These are phyloP conservation scores for Coemansia sp. DNA, from an alignment of 192 early-diverging fungal genomes.

Conservation along the genomic window DNA sequence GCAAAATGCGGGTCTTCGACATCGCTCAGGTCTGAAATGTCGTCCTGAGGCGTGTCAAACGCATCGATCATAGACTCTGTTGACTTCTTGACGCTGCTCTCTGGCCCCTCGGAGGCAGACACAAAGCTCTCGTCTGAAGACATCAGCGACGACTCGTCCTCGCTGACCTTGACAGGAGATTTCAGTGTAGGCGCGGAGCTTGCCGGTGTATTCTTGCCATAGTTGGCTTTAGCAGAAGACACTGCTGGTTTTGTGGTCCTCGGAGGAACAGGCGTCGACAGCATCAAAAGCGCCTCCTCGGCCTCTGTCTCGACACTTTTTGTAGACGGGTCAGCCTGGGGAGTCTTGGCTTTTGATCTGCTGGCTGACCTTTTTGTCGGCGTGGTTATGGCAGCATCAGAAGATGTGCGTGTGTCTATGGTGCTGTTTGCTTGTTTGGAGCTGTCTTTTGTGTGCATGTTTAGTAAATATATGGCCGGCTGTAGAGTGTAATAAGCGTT, in stretches of 20 bases:
- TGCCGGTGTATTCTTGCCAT: background rate
- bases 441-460: background rate
- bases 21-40: constrained; percentile 54
- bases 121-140: constrained; percentile 2
- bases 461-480: background rate
- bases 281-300: background rate
- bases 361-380: background rate
- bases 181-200: background rate
- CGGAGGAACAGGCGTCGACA: background rate
- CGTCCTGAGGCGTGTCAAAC: constrained; percentile 9
- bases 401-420: background rate
- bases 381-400: background rate
- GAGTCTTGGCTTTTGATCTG: background rate
- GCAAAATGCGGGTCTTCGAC: constrained; percentile 50
- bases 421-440: background rate
- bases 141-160: background rate
- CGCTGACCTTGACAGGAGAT: background rate
- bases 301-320: background rate
- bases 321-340: background rate
- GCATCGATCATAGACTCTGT: background rate
- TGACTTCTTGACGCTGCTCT: no score
- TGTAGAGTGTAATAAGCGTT: no score
- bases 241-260: background rate
- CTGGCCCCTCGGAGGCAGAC: background rate
- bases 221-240: background rate